Percentiles rank a stretch among this genome's conserved stretches.
phyloP scores from a whole-genome alignment of 2,329 filamentous ascomycete genomes.

The Fusarium redolens region DNA sequence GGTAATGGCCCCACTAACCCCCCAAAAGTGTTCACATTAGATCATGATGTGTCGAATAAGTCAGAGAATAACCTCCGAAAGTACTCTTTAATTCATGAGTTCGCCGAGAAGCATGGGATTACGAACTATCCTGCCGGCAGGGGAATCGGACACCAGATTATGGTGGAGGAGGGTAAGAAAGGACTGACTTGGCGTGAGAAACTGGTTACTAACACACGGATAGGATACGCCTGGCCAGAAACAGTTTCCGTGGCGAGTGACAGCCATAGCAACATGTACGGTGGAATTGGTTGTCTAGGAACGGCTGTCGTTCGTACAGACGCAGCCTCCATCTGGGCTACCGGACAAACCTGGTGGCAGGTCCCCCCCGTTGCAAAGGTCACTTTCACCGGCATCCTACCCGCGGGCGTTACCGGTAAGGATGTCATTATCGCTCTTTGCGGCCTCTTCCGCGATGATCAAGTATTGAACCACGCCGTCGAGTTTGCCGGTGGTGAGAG shows the following conservation, averaged over 20 bases:
- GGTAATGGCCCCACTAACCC: neutral
- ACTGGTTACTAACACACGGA: neutral
- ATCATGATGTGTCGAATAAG: constrained; percentile 91
- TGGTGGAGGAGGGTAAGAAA: constrained; percentile 71
- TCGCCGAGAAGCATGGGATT: constrained; percentile 82
- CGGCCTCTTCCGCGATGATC: constrained; percentile 85
- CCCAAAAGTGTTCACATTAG: constrained; percentile 76
- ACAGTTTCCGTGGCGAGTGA: constrained; percentile 85
- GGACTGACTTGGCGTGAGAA: accelerated
- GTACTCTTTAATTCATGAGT: constrained; percentile 83
- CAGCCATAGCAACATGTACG: constrained; percentile 82
- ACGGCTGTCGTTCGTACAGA: constrained; percentile 86
- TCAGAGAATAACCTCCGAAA: constrained; percentile 83
- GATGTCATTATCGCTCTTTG: constrained; percentile 93
- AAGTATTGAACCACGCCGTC: constrained; percentile 90
- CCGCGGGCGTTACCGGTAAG: constrained; percentile 86
- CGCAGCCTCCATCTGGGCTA: constrained; percentile 87
- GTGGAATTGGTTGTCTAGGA: constrained; percentile 48
- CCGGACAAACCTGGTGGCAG: constrained; percentile 87
- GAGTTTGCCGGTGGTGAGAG: constrained; percentile 88
- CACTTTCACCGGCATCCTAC: constrained; percentile 79
- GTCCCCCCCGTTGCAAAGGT: constrained; percentile 86
- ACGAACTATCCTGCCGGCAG: constrained; percentile 80
- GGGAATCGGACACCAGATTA: constrained; percentile 92
- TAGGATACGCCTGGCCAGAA: constrained; percentile 81